Evolutionary conservation across 768 basidiomycete genomes (phyloP).

Genomic region (Guyanaporus albipodus): DNA sequence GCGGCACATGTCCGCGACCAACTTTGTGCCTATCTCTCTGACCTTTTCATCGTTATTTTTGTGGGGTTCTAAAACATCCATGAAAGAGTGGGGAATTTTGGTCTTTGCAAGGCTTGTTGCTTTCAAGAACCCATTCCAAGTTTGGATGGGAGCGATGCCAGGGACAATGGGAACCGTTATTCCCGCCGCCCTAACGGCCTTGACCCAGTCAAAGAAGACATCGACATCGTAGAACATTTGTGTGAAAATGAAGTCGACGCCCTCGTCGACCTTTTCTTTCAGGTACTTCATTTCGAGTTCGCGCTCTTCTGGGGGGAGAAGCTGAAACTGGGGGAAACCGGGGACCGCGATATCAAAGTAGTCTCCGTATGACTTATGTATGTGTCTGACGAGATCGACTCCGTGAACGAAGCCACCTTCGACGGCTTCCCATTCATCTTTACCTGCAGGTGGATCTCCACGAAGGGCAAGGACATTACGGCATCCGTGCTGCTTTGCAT

Average conservation of each 20-base stretch:
- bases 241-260: constrained; percentile 92
- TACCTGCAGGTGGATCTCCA: constrained; percentile 87
- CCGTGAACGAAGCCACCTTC: constrained; percentile 90
- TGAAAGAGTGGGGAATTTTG: constrained; percentile 68
- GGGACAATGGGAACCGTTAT: constrained; percentile 89
- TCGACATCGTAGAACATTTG: constrained; percentile 98
- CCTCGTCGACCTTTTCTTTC: constrained; percentile 89
- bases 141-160: constrained; percentile 94
- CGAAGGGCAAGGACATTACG: constrained; percentile 91
- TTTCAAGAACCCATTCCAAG: constrained; percentile 91
- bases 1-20: constrained; percentile 93
- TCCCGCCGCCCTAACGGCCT: constrained; percentile 73
- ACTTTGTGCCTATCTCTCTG: constrained; percentile 85
- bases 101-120: constrained; percentile 78
- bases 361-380: constrained; percentile 76
- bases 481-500: constrained; percentile 86
- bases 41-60: constrained; percentile 94
- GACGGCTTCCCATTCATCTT: constrained; percentile 88
- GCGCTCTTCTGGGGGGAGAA: constrained; percentile 68
- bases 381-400: constrained; percentile 88
- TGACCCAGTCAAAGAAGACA: constrained; percentile 90
- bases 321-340: constrained; percentile 84
- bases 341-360: constrained; percentile 96
- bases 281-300: constrained; percentile 78
- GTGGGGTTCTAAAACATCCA: constrained; percentile 77